Conservation (phyloP, 441 rosid genomes). For the Raphanus hybrid region DNA sequence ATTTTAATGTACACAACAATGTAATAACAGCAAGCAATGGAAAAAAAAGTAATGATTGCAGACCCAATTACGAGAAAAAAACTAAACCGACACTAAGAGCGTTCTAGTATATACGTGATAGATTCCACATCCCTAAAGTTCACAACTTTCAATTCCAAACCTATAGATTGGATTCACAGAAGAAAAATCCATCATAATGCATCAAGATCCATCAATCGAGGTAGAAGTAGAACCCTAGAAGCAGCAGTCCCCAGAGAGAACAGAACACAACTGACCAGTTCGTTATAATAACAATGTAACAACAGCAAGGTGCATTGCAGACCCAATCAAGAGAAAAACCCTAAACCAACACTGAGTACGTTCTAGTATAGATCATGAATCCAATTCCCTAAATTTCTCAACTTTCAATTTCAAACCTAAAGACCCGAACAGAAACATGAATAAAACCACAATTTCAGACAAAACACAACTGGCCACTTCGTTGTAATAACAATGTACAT, state of each 20-base stretch:
- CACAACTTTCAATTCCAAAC: neutral
- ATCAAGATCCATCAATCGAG: neutral
- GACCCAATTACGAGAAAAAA: neutral
- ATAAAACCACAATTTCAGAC: neutral
- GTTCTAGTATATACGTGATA: neutral
- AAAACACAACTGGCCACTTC: neutral
- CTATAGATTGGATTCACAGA: neutral
- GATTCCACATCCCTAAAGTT: neutral
- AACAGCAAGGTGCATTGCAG: neutral
- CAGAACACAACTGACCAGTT: neutral
- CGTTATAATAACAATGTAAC: neutral
- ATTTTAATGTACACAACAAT: neutral
- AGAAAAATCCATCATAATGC: neutral
- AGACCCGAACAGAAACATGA: neutral
- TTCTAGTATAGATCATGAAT: neutral
- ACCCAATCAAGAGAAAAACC: neutral
- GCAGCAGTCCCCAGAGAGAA: neutral
- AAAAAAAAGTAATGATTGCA: neutral
- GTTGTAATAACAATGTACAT: neutral
- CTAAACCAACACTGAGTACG: neutral
- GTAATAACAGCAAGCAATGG: conserved; percentile 15
- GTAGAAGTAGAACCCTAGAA: conserved; percentile 11
- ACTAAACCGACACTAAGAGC: neutral
- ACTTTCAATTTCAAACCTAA: conserved; percentile 1
- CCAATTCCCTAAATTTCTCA: neutral